Base-by-base conservation (phyloP, 441 rosid genomes). In the Mallotus repandus region DNA sequence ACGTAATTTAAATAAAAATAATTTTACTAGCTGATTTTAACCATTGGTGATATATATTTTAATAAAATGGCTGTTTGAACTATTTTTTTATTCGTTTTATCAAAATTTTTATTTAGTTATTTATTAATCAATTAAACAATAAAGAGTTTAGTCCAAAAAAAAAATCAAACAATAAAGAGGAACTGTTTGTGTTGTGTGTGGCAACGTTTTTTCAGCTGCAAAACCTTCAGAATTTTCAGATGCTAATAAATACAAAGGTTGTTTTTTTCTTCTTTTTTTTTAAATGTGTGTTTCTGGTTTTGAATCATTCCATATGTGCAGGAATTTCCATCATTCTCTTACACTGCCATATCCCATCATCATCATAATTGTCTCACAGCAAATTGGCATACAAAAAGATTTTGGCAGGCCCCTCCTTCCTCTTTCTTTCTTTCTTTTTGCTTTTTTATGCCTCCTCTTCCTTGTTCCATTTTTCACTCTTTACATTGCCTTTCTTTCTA, bases 281-380 rank as follows among this genome's bases (percentile, higher is more conserved):
- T 4, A 3, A 35, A 3, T 35, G 4, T 35, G 41, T 35, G 41
- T 9, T 29, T 21, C 7, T 41, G n/a, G 9, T 46, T 15, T 25
- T 45, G 63, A 68, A 80, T 79, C 75, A 75, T 74, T 81, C 79
- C 75, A 64, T 55, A 22, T 48, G 60, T 56, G 73, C 84, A 80
- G 84, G 77, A 76, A 80, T 63, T 79, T 62, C 50, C 86, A 82
- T 81, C 83, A 81, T 82, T 81, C 83, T 52, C 70, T 63, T 45
- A 16, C 11, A 50, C 76, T 66, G 76, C 49, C 60, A 66, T 19
- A 29, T 38, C 19, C 56, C 45, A 18, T 46, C 25, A 55, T 66
- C 74, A 29, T 54, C 62, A 58, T 67, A 45, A 70, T 72, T 52
- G 7, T 21, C 2, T 35, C 0, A 22, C 46, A 48, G 41, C 50